A percentile compares a stretch with the other conserved stretches of the same genome.
Conservation (phyloP, 768 basidiomycete genomes). For the Cystobasidium tubakii region DNA sequence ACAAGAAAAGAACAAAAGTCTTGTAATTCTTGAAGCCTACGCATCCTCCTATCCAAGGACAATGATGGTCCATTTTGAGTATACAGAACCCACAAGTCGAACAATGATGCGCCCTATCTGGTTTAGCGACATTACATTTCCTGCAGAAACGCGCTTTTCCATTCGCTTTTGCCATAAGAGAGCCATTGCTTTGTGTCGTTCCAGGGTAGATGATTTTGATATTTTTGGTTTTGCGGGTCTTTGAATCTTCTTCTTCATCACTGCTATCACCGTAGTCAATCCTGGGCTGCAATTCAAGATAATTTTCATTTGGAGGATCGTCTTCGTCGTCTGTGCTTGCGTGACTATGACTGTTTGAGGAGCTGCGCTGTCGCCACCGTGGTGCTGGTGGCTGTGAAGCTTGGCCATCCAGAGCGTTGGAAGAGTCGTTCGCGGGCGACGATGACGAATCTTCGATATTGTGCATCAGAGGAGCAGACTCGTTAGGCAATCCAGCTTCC, state of each 20-base stretch:
- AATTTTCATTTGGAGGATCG: background rate
- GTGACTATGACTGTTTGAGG: background rate
- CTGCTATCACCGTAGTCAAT: background rate
- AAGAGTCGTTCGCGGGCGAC: background rate
- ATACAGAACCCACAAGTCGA: slow-evolving; percentile 34
- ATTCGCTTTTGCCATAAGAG: slow-evolving; percentile 31
- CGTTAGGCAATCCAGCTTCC: slow-evolving; percentile 4
- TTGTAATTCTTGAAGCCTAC: slow-evolving; percentile 36
- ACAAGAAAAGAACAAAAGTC: slow-evolving; percentile 35
- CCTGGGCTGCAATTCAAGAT: slow-evolving; percentile 8
- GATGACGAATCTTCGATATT: background rate
- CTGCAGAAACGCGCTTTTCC: slow-evolving; percentile 30
- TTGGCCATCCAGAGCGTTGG: background rate
- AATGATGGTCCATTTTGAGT: slow-evolving; percentile 36
- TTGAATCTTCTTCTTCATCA: slow-evolving; percentile 17
- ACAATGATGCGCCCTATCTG: slow-evolving; percentile 35
- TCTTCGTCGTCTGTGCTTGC: slow-evolving; percentile 5
- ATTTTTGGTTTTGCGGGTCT: background rate
- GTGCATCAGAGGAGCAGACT: slow-evolving; percentile 17
- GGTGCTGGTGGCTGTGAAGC: background rate
- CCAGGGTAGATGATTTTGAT: slow-evolving; percentile 23
- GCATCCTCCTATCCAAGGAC: slow-evolving; percentile 35
- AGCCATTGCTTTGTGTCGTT: background rate
- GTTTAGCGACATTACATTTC: slow-evolving; percentile 32
- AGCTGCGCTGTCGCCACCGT: slow-evolving; percentile 5